These are phyloP conservation scores for Tanacetum coccineum DNA, from an alignment of 129 eudicot species.

Conservation along the genomic window DNA sequence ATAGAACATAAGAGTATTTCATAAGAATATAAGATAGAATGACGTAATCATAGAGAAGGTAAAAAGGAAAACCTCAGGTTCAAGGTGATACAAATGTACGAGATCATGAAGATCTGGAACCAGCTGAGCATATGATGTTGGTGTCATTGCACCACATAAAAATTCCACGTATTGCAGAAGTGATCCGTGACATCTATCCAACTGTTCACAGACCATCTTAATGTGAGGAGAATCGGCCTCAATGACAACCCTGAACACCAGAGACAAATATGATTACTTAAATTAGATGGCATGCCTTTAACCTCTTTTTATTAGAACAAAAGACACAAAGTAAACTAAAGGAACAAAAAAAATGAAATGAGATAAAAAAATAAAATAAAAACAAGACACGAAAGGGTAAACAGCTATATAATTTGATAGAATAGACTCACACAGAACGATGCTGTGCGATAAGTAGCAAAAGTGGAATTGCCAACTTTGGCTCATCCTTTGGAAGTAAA, in stretches of 20 bases:
- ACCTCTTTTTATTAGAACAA: not conserved
- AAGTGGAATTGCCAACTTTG: slow-evolving; percentile 91
- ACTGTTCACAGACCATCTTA: slow-evolving; percentile 96
- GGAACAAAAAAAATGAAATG: not conserved
- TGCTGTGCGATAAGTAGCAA: slow-evolving; percentile 94
- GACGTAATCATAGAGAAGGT: not conserved
- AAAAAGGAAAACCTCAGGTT: slow-evolving; percentile 73
- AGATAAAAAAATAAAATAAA: not conserved
- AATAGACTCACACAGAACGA: slow-evolving; percentile 82
- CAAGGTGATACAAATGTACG: slow-evolving; percentile 89
- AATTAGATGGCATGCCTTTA: slow-evolving; percentile 12
- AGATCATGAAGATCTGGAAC: slow-evolving; percentile 90
- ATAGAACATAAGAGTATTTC: too few relatives aligned
- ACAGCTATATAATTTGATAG: not conserved
- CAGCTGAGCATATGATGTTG: slow-evolving; percentile 75
- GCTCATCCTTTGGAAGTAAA: slow-evolving; percentile 90
- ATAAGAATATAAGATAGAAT: not conserved
- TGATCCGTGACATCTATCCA: slow-evolving; percentile 97
- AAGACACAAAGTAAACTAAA: too few relatives aligned
- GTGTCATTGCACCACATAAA: slow-evolving; percentile 76
- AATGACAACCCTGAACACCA: slow-evolving; percentile 77
- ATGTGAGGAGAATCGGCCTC: slow-evolving; percentile 87
- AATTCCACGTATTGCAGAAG: slow-evolving; percentile 98
- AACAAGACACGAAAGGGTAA: not conserved
- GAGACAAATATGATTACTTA: slow-evolving; percentile 16